phyloP scores from a whole-genome alignment of 2,329 filamentous ascomycete species.

The Pseudogymnoascus sp. region DNA sequence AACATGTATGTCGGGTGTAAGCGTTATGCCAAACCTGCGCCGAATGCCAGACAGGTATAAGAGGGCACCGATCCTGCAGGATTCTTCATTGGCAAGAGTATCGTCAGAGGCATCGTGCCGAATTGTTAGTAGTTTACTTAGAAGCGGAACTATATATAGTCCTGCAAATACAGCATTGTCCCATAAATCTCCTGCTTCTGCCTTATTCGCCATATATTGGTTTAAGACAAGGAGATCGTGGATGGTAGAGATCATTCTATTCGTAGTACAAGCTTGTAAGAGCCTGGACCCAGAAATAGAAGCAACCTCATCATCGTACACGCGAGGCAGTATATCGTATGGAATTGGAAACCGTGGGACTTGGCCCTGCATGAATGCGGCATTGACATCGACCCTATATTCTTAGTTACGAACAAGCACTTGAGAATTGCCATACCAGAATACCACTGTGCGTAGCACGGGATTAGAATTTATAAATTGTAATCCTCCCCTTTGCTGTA shows the following conservation, averaged over 20 bases:
- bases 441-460: slow-evolving; percentile 11
- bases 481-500: slow-evolving; percentile 11
- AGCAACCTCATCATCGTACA: not conserved
- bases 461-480: slow-evolving; percentile 5
- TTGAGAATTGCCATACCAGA: slow-evolving; percentile 9
- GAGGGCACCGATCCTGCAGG: slow-evolving; percentile 3
- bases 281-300: not conserved
- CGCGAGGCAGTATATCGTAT: slow-evolving; percentile 9
- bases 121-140: slow-evolving; percentile 9
- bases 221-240: slow-evolving; percentile 9
- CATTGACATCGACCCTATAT: slow-evolving; percentile 13
- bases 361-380: slow-evolving; percentile 9
- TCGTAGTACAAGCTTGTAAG: not conserved
- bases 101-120: not conserved
- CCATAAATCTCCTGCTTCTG: slow-evolving; percentile 5
- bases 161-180: slow-evolving; percentile 12
- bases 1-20: slow-evolving; percentile 7
- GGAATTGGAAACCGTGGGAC: slow-evolving; percentile 12
- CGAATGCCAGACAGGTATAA: slow-evolving; percentile 11
- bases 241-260: not conserved
- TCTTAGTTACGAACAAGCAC: not conserved
- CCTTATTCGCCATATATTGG: not conserved
- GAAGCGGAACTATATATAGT: slow-evolving; percentile 10
- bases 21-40: slow-evolving; percentile 8
- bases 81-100: not conserved